These are phyloP conservation scores for Psidium guajava DNA, from an alignment of 345 rosid genomes.

Conservation along the genomic window DNA sequence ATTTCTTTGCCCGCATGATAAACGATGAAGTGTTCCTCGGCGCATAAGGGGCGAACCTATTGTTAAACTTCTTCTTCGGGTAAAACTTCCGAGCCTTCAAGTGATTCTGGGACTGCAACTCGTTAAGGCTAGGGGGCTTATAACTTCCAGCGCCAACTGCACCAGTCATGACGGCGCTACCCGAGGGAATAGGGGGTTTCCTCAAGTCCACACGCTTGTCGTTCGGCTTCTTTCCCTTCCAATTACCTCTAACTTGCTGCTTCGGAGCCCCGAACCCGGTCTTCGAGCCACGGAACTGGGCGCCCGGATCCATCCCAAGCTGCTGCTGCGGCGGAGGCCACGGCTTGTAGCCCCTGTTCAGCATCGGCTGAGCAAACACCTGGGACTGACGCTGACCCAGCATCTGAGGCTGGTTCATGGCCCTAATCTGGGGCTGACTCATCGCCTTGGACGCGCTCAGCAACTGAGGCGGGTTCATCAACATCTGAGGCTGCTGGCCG, in stretches of 20 bases:
- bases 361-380: constrained; percentile 19
- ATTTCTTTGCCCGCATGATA: constrained; percentile 76
- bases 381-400: constrained; percentile 26
- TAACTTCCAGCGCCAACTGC: constrained; percentile 32
- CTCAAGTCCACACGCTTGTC: constrained; percentile 22
- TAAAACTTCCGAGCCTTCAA: constrained; percentile 68
- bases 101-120: constrained; percentile 69
- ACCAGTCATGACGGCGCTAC: constrained; percentile 12
- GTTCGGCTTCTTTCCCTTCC: constrained; percentile 72
- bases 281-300: constrained; percentile 1
- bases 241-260: constrained; percentile 24
- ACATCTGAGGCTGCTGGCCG: constrained; percentile 11
- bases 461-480: constrained; percentile 29
- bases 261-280: neutral
- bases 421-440: constrained; percentile 4
- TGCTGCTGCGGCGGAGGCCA: constrained; percentile 22
- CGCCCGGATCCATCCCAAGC: constrained; percentile 9
- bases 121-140: constrained; percentile 74
- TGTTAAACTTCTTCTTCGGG: constrained; percentile 50
- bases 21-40: constrained; percentile 88
- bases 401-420: constrained; percentile 33
- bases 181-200: constrained; percentile 26
- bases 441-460: constrained; percentile 21
- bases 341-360: constrained; percentile 33
- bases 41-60: constrained; percentile 79